Percentiles rank a stretch among this genome's conserved stretches.
Conservation (phyloP, 129 eudicot genomes). For the Saposhnikovia divaricata region DNA sequence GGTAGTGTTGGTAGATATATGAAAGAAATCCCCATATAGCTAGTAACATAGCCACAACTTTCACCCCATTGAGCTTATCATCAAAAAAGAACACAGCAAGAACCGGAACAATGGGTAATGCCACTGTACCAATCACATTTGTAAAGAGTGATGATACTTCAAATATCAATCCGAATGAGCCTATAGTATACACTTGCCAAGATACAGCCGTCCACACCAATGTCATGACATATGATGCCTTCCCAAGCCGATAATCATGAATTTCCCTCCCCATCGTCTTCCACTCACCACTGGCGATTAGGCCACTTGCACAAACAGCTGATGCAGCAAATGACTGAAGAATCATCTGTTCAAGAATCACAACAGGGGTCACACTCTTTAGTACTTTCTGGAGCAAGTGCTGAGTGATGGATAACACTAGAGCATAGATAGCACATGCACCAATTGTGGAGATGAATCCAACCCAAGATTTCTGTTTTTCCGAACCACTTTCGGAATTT, state of each 20-base stretch:
- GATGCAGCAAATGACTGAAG: constrained; percentile 17
- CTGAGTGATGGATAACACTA: constrained; percentile 20
- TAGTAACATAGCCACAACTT: constrained; percentile 21
- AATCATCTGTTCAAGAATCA: constrained; percentile 13
- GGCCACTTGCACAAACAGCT: not conserved
- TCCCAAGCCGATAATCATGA: constrained; percentile 11
- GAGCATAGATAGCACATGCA: constrained; percentile 23
- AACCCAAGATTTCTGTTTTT: constrained; percentile 11
- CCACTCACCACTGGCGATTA: constrained; percentile 20
- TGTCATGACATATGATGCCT: constrained; percentile 16
- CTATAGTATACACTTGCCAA: constrained; percentile 17
- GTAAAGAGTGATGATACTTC: constrained; percentile 18
- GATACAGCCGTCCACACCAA: constrained; percentile 14
- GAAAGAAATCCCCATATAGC: constrained; percentile 30
- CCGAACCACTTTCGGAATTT: not conserved
- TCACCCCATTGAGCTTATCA: constrained; percentile 21
- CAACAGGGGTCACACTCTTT: constrained; percentile 4
- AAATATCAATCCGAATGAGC: constrained; percentile 15
- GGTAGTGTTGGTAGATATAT: constrained; percentile 24
- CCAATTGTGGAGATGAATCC: constrained; percentile 35
- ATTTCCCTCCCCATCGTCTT: constrained; percentile 13
- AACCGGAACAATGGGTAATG: constrained; percentile 19
- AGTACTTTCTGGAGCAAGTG: constrained; percentile 16
- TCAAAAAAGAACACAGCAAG: constrained; percentile 19
- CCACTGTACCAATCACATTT: constrained; percentile 21